These are phyloP conservation scores for Arctium minus DNA, from an alignment of 129 eudicot genomes.

Conservation along the genomic window DNA sequence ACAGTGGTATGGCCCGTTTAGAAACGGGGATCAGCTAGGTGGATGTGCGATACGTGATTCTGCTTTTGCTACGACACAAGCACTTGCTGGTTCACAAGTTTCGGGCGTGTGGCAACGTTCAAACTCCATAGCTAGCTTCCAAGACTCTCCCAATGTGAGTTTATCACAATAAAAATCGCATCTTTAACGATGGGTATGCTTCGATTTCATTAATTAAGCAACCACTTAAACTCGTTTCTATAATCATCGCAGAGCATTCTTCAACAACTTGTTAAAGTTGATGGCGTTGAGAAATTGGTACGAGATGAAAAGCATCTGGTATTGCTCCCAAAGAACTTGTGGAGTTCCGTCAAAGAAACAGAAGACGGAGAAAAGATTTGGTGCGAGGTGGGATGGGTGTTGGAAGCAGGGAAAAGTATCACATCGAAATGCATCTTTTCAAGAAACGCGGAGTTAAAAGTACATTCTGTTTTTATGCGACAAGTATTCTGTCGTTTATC, in stretches of 20 bases:
- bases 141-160: conserved; percentile 44
- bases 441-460: conserved; percentile 56
- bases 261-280: conserved; percentile 41
- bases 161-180: not conserved
- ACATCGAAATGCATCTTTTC: conserved; percentile 80
- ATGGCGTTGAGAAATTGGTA: conserved; percentile 21
- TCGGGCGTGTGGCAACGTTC: conserved; percentile 60
- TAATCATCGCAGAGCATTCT: conserved; percentile 37
- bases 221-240: not conserved
- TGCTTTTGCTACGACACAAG: conserved; percentile 70
- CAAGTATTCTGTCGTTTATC: conserved; percentile 3
- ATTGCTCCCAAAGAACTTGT: conserved; percentile 74
- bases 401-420: conserved; percentile 53
- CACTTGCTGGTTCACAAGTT: conserved; percentile 50
- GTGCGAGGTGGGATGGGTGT: conserved; percentile 89
- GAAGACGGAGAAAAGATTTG: conserved; percentile 47
- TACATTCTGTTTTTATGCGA: conserved; percentile 7
- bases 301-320: conserved; percentile 46
- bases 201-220: not conserved
- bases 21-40: conserved; percentile 91
- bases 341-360: conserved; percentile 62
- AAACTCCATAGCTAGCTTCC: conserved; percentile 46
- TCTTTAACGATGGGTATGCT: not conserved
- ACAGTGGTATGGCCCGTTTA: conserved; percentile 97
- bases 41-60: conserved; percentile 93